Base-by-base conservation (phyloP, 495 filamentous ascomycete species). In the Diplogelasinospora grovesii region DNA sequence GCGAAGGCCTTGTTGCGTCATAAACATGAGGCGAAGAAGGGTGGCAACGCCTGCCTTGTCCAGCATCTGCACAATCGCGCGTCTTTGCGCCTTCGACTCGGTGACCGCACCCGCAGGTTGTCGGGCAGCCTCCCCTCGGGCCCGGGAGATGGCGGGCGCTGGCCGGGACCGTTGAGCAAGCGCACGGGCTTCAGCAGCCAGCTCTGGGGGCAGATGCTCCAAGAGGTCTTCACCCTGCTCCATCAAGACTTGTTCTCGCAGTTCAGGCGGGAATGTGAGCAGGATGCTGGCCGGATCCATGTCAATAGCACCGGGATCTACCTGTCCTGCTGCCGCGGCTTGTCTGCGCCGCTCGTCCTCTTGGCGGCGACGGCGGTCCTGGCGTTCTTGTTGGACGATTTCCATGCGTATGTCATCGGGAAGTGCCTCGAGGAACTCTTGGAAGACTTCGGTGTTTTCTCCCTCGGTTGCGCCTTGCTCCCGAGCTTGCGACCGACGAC, bases 11-110 rank as follows among this genome's bases (percentile, higher is more conserved):
- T 89, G 84, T 46, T 94, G 85, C 29, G 86, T 82, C 45, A 96
- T 83, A 57, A 99, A 99, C 90, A 99, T 95, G 9, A 99, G 71
- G 11, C 92, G 86, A 23, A 99, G 74, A 6, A 99, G 65, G 8
- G 92, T 96, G 16, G 93, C 92, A 57, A 99, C 80, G 19, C 92
- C 92, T 39, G 89, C 74, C 58, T 94, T 96, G 64, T 99, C 93
- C 4, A 97, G 77, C 82, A 97, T 94, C 61, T 99, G 92, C 22
- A 95, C 81, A 36, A 87, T 82, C 16, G 85, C 82, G 52, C 81
- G 80, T 41, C 86, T 77, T 48, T 82, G 78, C 18, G 78, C 73
- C 62, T 94, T 93, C 16, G 34, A 33, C 21, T 71, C 65, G n/a
- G n/a, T n/a, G 21, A 38, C 50, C 11, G 58, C 54, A 8, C 46